Percentiles rank a stretch among this genome's conserved stretches.
These are phyloP conservation scores for Macrophomina phaseolina DNA, from an alignment of 2,329 filamentous ascomycete species.

Conservation along the genomic window DNA sequence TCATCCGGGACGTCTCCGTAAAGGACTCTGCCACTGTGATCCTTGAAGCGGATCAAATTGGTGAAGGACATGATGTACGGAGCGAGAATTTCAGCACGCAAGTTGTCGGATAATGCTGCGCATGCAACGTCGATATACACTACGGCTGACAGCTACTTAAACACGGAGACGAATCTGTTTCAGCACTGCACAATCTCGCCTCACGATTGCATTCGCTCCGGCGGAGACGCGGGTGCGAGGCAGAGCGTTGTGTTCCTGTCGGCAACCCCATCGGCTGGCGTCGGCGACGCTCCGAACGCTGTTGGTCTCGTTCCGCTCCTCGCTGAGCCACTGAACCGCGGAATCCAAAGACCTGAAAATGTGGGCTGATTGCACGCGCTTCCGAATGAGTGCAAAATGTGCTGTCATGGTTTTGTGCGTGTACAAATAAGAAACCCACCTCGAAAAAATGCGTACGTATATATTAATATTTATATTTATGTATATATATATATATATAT, in stretches of 20 bases:
- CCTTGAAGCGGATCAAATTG: conserved; percentile 7
- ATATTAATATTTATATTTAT: no score
- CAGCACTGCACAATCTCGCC: neutral
- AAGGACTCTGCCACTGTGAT: neutral
- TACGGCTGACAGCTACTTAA: neutral
- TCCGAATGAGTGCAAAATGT: no score
- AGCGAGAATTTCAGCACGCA: no score
- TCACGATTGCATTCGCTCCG: neutral
- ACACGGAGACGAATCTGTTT: neutral
- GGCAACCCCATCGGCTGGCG: conserved; percentile 4
- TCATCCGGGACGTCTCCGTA: neutral
- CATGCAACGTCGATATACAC: no score
- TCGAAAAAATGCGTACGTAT: no score
- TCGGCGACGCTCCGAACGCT: neutral
- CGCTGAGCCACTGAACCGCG: neutral
- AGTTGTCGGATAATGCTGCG: no score
- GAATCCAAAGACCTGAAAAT: neutral
- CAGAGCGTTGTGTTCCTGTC: neutral
- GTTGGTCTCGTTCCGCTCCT: no score
- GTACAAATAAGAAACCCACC: no score
- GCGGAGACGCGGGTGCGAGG: neutral
- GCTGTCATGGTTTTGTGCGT: no score
- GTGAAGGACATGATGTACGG: neutral
- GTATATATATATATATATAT: no score
- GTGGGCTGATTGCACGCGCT: no score